Conservation (phyloP, 306 rosid genomes). For the Casuarina cunninghamiana region DNA sequence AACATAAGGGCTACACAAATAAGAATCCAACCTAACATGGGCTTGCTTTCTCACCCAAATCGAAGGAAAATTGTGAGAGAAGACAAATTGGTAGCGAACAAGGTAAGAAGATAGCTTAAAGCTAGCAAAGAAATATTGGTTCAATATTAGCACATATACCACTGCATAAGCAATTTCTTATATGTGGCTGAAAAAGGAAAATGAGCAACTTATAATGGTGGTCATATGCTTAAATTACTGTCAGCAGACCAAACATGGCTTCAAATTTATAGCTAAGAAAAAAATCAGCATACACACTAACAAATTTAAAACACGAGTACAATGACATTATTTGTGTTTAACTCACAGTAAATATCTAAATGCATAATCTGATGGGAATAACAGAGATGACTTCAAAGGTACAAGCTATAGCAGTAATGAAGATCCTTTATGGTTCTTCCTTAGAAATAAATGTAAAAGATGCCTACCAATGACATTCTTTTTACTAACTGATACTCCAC, state of each 20-base stretch:
- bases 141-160: not conserved
- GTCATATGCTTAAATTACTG: not conserved
- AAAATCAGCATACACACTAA: not conserved
- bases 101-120: not conserved
- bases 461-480: constrained; percentile 63
- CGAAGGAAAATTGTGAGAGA: not conserved
- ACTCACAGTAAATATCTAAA: not conserved
- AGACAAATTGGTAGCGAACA: not conserved
- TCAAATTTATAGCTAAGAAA: not conserved
- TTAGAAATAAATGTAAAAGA: constrained; percentile 17
- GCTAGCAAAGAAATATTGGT: not conserved
- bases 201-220: constrained; percentile 1
- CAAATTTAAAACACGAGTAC: not conserved
- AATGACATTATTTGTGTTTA: not conserved
- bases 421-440: not conserved
- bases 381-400: not conserved
- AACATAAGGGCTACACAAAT: not conserved
- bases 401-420: not conserved
- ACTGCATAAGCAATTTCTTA: not conserved
- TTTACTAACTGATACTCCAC: constrained; percentile 64
- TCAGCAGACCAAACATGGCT: not conserved
- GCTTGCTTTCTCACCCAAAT: not conserved
- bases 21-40: not conserved
- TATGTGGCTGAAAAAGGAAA: not conserved
- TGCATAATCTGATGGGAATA: not conserved